Conservation (phyloP, 345 rosid species). For the Diplotaxis tenuifolia region DNA sequence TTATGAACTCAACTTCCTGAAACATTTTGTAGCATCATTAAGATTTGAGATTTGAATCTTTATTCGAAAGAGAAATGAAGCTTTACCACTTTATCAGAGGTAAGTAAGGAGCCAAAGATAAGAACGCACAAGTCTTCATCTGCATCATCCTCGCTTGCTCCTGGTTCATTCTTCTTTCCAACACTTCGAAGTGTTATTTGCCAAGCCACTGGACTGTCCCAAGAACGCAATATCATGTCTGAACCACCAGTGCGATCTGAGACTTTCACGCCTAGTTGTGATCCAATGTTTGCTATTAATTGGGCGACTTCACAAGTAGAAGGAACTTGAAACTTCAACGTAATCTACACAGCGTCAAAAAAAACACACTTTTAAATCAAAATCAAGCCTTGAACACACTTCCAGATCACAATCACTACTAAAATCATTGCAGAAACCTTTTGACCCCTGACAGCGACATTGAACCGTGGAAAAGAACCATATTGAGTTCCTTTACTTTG, state of each 20-base stretch:
- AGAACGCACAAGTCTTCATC: constrained; percentile 72
- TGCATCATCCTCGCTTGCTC: constrained; percentile 33
- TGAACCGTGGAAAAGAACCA: constrained; percentile 69
- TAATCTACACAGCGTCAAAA: constrained; percentile 53
- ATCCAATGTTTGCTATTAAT: constrained; percentile 73
- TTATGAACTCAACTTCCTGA: constrained; percentile 73
- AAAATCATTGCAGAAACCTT: constrained; percentile 50
- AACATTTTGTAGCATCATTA: not conserved
- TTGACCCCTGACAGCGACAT: constrained; percentile 81
- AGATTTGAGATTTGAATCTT: not conserved
- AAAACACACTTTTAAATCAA: constrained; percentile 3
- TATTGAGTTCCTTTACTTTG: constrained; percentile 49
- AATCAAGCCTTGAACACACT: not conserved
- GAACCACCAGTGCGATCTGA: constrained; percentile 74
- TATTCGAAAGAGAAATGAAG: constrained; percentile 23
- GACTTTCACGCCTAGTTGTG: constrained; percentile 68
- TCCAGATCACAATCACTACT: not conserved
- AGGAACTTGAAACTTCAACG: constrained; percentile 81
- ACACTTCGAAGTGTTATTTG: constrained; percentile 66
- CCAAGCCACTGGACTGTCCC: constrained; percentile 99
- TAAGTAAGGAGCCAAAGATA: constrained; percentile 73
- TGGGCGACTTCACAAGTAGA: constrained; percentile 68
- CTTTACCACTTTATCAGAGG: constrained; percentile 71
- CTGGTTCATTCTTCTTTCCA: constrained; percentile 46
- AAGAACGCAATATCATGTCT: constrained; percentile 77